A percentile compares a stretch with the other conserved stretches of the same genome.
These are phyloP conservation scores for Amauroascus verrucosus DNA, from an alignment of 2,329 filamentous ascomycete species.

Conservation along the genomic window DNA sequence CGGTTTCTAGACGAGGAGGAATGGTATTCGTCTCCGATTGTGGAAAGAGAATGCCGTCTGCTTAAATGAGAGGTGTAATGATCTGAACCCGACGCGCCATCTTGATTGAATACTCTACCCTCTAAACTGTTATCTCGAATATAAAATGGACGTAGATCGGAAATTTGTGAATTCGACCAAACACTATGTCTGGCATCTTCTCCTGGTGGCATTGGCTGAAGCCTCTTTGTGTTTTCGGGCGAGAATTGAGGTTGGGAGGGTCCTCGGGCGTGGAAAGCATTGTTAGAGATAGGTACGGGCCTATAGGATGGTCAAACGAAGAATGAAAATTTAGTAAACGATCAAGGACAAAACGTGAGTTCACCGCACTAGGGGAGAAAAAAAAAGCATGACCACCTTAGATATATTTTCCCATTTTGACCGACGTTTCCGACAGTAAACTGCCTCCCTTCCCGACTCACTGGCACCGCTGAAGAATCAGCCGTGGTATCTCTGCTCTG, in stretches of 20 bases:
- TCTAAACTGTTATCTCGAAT: conserved; percentile 20
- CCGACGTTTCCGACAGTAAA: conserved; percentile 75
- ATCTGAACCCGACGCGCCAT: conserved; percentile 19
- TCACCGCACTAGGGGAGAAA: no score
- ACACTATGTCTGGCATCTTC: conserved; percentile 28
- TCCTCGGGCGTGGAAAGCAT: conserved; percentile 21
- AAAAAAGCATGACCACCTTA: no score
- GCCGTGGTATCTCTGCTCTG: conserved; percentile 49
- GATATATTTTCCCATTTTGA: conserved; percentile 70
- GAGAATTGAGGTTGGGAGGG: conserved; percentile 41
- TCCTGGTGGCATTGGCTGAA: conserved; percentile 31
- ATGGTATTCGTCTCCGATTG: conserved; percentile 53
- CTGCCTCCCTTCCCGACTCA: conserved; percentile 56
- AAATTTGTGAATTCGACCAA: conserved; percentile 36
- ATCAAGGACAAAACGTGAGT: no score
- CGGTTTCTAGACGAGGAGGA: conserved; percentile 36
- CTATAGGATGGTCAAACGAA: neutral
- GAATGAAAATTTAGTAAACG: neutral
- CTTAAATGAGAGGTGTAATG: conserved; percentile 12
- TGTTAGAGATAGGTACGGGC: conserved; percentile 17
- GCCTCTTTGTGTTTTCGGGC: conserved; percentile 49
- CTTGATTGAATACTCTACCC: conserved; percentile 21
- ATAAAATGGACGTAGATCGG: conserved; percentile 27
- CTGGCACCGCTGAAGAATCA: conserved; percentile 48
- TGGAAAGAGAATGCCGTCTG: conserved; percentile 67